Percentiles rank a stretch among this genome's conserved stretches.
These are phyloP conservation scores for Yamadazyma ubonensis DNA, from an alignment of 805 yeast genomes.

Conservation along the genomic window DNA sequence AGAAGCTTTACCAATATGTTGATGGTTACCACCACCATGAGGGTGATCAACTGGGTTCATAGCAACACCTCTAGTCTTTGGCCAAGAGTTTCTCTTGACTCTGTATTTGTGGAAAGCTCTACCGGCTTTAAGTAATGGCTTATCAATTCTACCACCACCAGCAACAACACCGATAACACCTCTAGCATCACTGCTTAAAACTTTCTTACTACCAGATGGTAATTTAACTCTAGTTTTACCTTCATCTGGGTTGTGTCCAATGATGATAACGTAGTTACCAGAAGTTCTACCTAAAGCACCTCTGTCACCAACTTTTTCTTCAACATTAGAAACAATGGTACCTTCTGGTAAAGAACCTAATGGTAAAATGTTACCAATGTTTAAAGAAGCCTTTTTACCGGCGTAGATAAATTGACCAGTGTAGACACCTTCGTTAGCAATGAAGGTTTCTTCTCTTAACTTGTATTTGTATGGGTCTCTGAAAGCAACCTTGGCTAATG, in stretches of 20 bases:
- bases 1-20: conserved; percentile 99
- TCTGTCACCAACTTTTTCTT: conserved; percentile 99
- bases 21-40: conserved; percentile 99
- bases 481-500: conserved; percentile 98
- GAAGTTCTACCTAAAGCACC: conserved; percentile 99
- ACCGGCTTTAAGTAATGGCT: conserved; percentile 99
- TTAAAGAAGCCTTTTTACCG: conserved; percentile 97
- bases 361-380: conserved; percentile 96
- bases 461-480: conserved; percentile 99
- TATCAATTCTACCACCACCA: conserved; percentile 99
- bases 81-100: conserved; percentile 99
- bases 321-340: conserved; percentile 97
- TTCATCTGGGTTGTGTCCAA: conserved; percentile 99
- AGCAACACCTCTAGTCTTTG: conserved; percentile 99
- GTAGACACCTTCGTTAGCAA: conserved; percentile 99
- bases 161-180: conserved; percentile 99
- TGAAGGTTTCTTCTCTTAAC: conserved; percentile 96
- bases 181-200: conserved; percentile 93
- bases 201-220: conserved; percentile 99
- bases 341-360: conserved; percentile 98
- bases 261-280: conserved; percentile 98
- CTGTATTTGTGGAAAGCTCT: conserved; percentile 99
- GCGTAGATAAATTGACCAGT: conserved; percentile 99
- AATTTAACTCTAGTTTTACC: conserved; percentile 98
- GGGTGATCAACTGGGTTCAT: conserved; percentile 99